A percentile compares a stretch with the other conserved stretches of the same genome.
Evolutionary conservation across 306 rosid genomes (phyloP).

Genomic region (Acmispon strigosus): DNA sequence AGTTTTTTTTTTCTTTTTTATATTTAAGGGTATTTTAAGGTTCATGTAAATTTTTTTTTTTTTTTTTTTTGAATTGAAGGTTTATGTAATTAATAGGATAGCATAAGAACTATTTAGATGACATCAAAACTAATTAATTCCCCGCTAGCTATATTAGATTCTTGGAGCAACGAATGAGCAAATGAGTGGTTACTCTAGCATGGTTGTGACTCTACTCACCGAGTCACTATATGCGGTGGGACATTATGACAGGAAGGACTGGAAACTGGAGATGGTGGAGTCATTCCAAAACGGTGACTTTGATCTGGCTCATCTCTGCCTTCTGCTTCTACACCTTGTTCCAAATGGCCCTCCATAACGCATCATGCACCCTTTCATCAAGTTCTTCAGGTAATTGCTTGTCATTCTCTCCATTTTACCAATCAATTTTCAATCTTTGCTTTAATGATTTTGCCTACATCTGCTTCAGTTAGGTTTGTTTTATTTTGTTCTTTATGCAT

Average conservation of each 20-base stretch:
- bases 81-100: too few species aligned
- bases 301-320: constrained; percentile 64
- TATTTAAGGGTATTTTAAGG: too few species aligned
- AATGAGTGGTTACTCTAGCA: background rate
- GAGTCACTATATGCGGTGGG: background rate
- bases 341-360: constrained; percentile 51
- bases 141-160: too few species aligned
- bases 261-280: constrained; percentile 22
- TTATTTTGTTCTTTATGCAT: background rate
- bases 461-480: background rate
- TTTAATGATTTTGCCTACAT: background rate
- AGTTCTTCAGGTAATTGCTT: constrained; percentile 27
- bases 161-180: too few species aligned
- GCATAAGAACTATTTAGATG: too few species aligned
- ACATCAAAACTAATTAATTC: too few species aligned
- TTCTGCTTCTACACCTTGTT: constrained; percentile 52
- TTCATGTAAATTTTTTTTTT: too few species aligned
- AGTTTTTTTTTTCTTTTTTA: too few species aligned
- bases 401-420: background rate
- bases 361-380: constrained; percentile 18
- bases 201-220: background rate
- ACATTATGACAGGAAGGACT: constrained; percentile 16
- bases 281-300: constrained; percentile 36
- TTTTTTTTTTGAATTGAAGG: too few species aligned
- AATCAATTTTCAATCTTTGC: background rate